Percentiles rank a stretch among this genome's conserved stretches.
Evolutionary conservation across 345 rosid genomes (phyloP).

Genomic region (Citrus trifoliata): DNA sequence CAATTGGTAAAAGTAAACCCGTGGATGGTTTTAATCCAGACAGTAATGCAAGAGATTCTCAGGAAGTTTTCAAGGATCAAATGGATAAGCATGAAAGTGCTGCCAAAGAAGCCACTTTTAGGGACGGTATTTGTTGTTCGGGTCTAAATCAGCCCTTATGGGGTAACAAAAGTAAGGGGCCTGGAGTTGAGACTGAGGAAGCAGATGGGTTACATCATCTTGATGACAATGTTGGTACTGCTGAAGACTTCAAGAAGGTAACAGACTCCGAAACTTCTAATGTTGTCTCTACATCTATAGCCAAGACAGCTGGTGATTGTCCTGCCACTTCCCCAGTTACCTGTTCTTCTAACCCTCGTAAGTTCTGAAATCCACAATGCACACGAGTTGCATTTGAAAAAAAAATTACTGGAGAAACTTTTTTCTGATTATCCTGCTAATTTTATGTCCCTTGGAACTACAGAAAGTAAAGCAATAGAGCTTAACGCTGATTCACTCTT

Average conservation of each 20-base stretch:
- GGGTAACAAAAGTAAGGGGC: neutral
- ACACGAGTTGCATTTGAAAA: neutral
- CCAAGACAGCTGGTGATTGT: neutral
- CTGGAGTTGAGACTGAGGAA: neutral
- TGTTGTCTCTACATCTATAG: conserved; percentile 3
- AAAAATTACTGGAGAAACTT: no score
- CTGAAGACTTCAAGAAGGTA: neutral
- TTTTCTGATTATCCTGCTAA: neutral
- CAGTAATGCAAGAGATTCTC: neutral
- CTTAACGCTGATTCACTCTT: conserved; percentile 3
- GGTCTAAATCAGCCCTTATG: neutral
- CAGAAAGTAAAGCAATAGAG: neutral
- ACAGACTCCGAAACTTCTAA: neutral
- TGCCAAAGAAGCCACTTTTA: neutral
- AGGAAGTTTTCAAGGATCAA: neutral
- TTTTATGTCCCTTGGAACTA: neutral
- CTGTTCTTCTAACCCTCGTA: conserved; percentile 11
- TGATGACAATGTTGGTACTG: neutral
- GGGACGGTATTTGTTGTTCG: neutral
- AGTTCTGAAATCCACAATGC: neutral
- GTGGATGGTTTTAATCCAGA: conserved; percentile 9
- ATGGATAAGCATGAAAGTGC: neutral
- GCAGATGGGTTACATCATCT: neutral
- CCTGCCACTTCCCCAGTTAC: neutral
- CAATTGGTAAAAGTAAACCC: neutral